Evolutionary conservation across 345 rosid genomes (phyloP), one percentile per base, ranked within the genome.

Genomic region (Turnera subulata): DNA sequence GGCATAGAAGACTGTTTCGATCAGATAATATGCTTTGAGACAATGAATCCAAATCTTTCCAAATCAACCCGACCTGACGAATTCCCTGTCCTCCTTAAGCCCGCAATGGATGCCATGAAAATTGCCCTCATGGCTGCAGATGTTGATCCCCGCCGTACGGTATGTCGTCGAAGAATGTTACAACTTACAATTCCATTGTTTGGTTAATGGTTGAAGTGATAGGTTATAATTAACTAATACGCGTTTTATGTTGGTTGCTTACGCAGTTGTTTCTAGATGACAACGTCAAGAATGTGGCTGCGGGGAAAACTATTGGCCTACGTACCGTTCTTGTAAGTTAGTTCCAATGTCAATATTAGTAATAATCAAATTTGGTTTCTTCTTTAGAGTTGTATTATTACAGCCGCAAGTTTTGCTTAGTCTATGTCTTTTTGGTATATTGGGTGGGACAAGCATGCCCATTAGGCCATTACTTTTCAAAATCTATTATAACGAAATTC

Each of bases 1-100:
- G 91, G 80, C 53, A 43, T 92, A 54, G 84, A 82, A 63, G 93
- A 86, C 62, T 86, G 93, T 63, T 92, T 92, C 45, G 91, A 89
- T 25, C 86, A 86, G 44, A 83, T 86, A 42, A 76, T 92, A 22
- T 92, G 95, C 63, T 89, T 92, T 52, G 95, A 89, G 70, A 92
- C 98, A 1, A 80, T 92, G 88, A 92, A 92, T 59, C 98, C 96
- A 2, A 75, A 80, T 53, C 70, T 86, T 15, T 67, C 85, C 49
- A 76, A 73, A 24, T 70, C 88, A 7, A 58, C 78, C 21, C 84
- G 84, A 56, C 87, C 92, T 35, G 84, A 86, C 13, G 90, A 84
- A 58, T 64, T 81, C 64, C 95, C 96, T 1, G 82, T 92, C 24
- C 66, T 92, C 46, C 77, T 86, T 35, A 89, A 92, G 66, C 98